Percentiles rank a stretch among this genome's conserved stretches.
Conservation (phyloP, 371 early-diverging fungal genomes). For the Actinomucor elegans region DNA sequence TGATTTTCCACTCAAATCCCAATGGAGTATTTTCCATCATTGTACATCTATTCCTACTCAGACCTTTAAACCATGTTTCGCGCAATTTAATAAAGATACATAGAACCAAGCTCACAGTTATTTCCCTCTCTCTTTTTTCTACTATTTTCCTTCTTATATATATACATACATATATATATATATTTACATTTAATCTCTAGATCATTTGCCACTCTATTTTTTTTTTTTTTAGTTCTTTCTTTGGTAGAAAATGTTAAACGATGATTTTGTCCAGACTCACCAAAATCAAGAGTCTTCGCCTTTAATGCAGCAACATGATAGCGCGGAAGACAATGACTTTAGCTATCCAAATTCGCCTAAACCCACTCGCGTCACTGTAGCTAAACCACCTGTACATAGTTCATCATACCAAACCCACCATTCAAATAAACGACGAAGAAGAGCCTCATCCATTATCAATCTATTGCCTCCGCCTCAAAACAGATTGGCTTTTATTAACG, state of each 20-base stretch:
- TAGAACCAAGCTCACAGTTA: not conserved
- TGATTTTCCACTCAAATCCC: too few relatives aligned
- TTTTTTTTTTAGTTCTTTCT: not conserved
- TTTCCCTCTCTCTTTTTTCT: not conserved
- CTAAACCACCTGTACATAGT: too few relatives aligned
- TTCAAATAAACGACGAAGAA: conserved; percentile 1
- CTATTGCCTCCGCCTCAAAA: conserved; percentile 11
- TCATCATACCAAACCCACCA: conserved; percentile 2
- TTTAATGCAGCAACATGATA: conserved; percentile 6
- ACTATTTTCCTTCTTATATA: not conserved
- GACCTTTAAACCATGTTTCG: conserved; percentile 7
- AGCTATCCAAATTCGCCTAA: conserved; percentile 13
- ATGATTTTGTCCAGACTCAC: conserved; percentile 19
- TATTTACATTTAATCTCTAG: too few relatives aligned
- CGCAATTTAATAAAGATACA: conserved; percentile 1
- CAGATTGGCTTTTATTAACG: conserved; percentile 19
- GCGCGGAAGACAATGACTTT: not conserved
- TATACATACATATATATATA: too few relatives aligned
- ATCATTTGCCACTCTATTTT: not conserved
- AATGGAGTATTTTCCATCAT: too few relatives aligned
- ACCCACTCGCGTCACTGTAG: conserved; percentile 1
- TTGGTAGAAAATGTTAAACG: conserved; percentile 8
- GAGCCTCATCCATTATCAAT: not conserved
- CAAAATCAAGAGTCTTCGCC: conserved; percentile 15
- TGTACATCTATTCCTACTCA: too few relatives aligned